These are phyloP conservation scores for Mitragyna speciosa DNA, from an alignment of 257 asterid species.

Conservation along the genomic window DNA sequence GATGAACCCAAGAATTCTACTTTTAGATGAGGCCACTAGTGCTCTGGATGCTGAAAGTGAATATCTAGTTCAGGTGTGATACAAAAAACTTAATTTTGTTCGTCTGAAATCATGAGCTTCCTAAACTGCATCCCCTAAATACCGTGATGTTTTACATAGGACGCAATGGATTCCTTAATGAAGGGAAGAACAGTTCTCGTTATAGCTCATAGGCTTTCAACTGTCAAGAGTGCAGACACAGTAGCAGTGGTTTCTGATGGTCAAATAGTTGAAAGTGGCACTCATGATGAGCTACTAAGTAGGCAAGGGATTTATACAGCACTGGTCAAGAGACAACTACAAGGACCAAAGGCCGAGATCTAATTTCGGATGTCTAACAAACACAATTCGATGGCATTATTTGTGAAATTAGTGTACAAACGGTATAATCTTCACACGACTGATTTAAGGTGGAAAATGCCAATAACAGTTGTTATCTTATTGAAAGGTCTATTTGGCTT, in stretches of 20 bases:
- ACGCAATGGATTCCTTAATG: slow-evolving; percentile 91
- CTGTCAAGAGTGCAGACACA: slow-evolving; percentile 76
- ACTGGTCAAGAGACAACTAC: slow-evolving; percentile 72
- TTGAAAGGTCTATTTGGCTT: neutral
- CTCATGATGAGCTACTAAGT: slow-evolving; percentile 63
- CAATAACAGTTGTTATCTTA: neutral
- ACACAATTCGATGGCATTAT: neutral
- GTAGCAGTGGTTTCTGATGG: slow-evolving; percentile 87
- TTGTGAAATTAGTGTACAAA: neutral
- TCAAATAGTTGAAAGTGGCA: slow-evolving; percentile 78
- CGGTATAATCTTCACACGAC: neutral
- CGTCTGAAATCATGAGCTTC: too few species aligned
- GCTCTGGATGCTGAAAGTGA: slow-evolving; percentile 90
- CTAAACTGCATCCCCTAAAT: too few species aligned
- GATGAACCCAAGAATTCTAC: slow-evolving; percentile 75
- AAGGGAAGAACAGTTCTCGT: slow-evolving; percentile 81
- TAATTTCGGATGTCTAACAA: neutral
- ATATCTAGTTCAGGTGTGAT: slow-evolving; percentile 66
- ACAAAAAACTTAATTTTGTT: too few species aligned
- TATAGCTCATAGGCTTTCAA: slow-evolving; percentile 90
- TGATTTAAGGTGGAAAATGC: neutral
- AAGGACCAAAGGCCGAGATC: slow-evolving; percentile 41
- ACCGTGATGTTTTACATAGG: slow-evolving; percentile 31
- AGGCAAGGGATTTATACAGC: slow-evolving; percentile 67
- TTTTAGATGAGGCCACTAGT: slow-evolving; percentile 82